Evolutionary conservation across 2,329 filamentous ascomycete genomes (phyloP), one percentile per base, ranked within the genome.

Genomic region (Eurotiales sp.): DNA sequence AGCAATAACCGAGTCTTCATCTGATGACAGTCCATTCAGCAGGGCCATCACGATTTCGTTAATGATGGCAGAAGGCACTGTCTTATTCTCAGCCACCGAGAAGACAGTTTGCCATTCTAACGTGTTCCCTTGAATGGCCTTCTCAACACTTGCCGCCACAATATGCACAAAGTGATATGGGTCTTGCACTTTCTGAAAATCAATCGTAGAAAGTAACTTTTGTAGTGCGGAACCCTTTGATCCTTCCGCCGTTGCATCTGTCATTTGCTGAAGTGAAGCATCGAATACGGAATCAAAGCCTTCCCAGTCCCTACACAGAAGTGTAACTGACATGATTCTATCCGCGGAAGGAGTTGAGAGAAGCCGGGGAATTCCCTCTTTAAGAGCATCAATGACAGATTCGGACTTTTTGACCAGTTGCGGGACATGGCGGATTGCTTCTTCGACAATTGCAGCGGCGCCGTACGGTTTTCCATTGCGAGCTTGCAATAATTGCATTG

Each of bases 271-370:
- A 40, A 72, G 70, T 58, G 61, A 61, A 47, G 56, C 66, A 64
- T 64, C 51, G 66, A 72, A 49, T 59, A 71, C 34, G 68, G 67
- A 14, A 74, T 71, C 25, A 52, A 70, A 73, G 3, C 63, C 66
- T 53, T 67, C 58, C 61, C 65, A 69, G 15, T 72, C 64, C 1
- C 78, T 77, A 36, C 84, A 72, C 0, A 78, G 67, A 43, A 84
- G 78, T 0, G 95, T 72, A 10, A 84, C 81, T 0, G 84, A 80
- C 7, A 90, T 72, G 0, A 96, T 67, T 46, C 85, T 79, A 2
- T 79, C 68, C 0, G 82, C 81, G 1, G 89, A 91, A 0, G 87
- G 81, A 0, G 88, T 90, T 2, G 78, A 69, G 2, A 91, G 69
- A 14, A 93, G 71, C 1, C 73, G 69, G 0, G 79, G 72, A 12